Base-by-base conservation (phyloP, 2,329 filamentous ascomycete species). In the Tolypocladium tropicale region DNA sequence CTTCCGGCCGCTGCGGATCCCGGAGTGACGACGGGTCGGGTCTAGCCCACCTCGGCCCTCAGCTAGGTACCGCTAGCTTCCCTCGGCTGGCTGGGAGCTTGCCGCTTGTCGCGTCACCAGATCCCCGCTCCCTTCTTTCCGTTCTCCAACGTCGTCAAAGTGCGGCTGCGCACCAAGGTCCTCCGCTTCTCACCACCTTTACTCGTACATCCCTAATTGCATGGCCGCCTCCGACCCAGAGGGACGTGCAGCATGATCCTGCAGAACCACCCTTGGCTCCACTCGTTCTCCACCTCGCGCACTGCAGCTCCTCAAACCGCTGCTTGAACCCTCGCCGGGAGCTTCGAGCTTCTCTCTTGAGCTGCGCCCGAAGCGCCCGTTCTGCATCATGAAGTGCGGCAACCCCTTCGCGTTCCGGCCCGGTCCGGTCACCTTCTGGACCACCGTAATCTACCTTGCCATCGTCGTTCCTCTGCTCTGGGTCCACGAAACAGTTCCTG, bases 381-480 rank as follows among this genome's bases (percentile, higher is more conserved):
- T 10, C 21, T 10, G 30, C 49, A 57, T 51, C 53, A 71, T 72
- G 71, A 65, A 60, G 61, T 56, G 58, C 56, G 59, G 62, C 52
- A 85, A 84, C 59, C 82, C 82, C 2, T 75, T 96, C 66, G 86
- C 85, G 58, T 99, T 97, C 73, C 84, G 83, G 59, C 88, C 90
- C 32, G 78, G 83, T 61, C 86, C 90, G 53, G 93, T 97, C 57
- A 92, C 89, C 37, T 78, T 96, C 68, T 86, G 92, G 76, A 86
- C 85, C 46, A 84, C 84, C 14, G 67, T 84, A 59, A 76, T 90
- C 58, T 97, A 97, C 72, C 76, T 94, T 56, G 88, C 87, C 55
- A 74, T 97, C 52, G 74, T 90, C 65, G 81, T 89, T 46, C 85
- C 84, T 57, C 77, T 92, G 54, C 74, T 94, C 56, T 77, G 86